These are phyloP conservation scores for Cryptococcus hybrid DNA, from an alignment of 1,284 basidiomycete species.

Conservation along the genomic window DNA sequence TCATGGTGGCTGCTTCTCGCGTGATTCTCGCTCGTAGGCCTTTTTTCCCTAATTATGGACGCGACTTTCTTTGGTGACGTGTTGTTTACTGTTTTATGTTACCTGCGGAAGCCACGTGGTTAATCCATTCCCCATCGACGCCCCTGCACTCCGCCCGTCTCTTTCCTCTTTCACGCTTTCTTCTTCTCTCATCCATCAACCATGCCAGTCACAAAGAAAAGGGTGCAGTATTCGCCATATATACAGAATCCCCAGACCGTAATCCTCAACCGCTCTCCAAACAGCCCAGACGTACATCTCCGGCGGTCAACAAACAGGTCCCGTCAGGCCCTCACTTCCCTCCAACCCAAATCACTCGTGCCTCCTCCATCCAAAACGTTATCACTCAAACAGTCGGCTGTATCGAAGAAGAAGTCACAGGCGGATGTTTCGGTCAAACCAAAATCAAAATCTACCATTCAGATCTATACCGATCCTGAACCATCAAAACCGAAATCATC, in stretches of 20 bases:
- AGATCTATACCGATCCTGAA: constrained; percentile 4
- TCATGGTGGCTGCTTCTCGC: too few relatives aligned
- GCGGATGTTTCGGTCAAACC: not conserved
- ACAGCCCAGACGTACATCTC: constrained; percentile 1
- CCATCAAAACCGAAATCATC: not conserved
- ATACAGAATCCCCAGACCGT: constrained; percentile 45
- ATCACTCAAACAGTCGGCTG: not conserved
- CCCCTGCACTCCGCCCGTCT: too few relatives aligned
- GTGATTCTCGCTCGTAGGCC: too few relatives aligned
- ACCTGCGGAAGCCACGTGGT: too few relatives aligned
- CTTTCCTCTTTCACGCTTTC: too few relatives aligned
- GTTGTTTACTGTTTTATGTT: too few relatives aligned
- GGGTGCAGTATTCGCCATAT: constrained; percentile 49
- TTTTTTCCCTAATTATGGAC: too few relatives aligned
- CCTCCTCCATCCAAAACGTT: not conserved
- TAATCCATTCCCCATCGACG: too few relatives aligned
- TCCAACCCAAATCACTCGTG: constrained; percentile 10
- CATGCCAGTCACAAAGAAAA: constrained; percentile 50
- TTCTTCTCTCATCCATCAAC: not conserved
- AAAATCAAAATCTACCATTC: constrained; percentile 1
- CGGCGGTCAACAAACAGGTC: not conserved
- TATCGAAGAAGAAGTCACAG: not conserved
- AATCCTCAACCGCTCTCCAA: not conserved
- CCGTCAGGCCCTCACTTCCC: constrained; percentile 16
- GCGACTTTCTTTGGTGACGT: too few relatives aligned